Base-by-base conservation (phyloP, 164 flowering plant species). In the Santalum album region DNA sequence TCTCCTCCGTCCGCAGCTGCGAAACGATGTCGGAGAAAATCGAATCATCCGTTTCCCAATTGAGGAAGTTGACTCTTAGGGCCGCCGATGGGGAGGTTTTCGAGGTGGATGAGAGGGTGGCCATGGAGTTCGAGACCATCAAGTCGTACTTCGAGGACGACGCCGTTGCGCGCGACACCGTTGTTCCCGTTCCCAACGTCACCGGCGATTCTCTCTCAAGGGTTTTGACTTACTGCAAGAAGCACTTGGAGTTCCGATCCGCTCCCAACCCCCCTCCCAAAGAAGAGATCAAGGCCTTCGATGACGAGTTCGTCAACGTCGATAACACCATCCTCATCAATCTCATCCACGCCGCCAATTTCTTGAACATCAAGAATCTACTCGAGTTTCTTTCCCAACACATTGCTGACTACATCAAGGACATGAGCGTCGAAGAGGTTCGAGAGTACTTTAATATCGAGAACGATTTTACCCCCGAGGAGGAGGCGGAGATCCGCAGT, bases 241-340 rank as follows among this genome's bases (percentile, higher is more conserved):
- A 65, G 49, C 82, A 77, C 61, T 72, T 70, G n/a, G n/a, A n/a
- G n/a, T n/a, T n/a, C n/a, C n/a, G n/a, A n/a, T n/a, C n/a, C n/a
- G n/a, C n/a, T n/a, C n/a, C n/a, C 19, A 67, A 73, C 18, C 25
- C 48, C 49, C 12, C 24, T 12, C 45, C 52, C n/a, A 74, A 62
- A 0, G 68, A 61, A 15, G 77, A 74, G 1, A 62, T 73, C 43
- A 71, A 74, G 73, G n/a, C 35, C 21, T 83, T 81, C 76, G 84
- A 83, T 23, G 60, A 69, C 16, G 82, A 78, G 40, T 83, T 81
- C 51, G 76, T 78, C 49, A 73, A 72, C 48, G 84, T 81, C n/a
- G 90, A 81, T 38, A 78, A 73, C 68, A 63, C 62, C 17, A 75
- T 81, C 15, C 78, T 81, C 14, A 76, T 73, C 44, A 81, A 78